These are phyloP conservation scores for Daldinia vernicosa DNA, from an alignment of 495 filamentous ascomycete species.

Conservation along the genomic window DNA sequence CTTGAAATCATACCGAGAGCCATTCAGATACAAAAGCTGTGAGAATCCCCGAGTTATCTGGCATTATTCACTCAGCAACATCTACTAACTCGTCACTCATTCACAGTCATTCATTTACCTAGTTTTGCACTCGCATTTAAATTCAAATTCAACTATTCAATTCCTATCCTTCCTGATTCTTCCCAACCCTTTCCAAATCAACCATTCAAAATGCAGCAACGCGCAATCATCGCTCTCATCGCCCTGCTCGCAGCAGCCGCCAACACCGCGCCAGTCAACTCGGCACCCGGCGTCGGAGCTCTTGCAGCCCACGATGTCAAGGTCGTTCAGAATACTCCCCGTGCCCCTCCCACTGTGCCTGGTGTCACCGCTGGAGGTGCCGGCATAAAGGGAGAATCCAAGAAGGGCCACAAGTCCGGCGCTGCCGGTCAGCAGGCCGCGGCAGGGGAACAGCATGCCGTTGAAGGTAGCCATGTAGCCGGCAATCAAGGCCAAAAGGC, in stretches of 20 bases:
- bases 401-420: background rate
- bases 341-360: background rate
- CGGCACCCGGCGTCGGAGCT: conserved; percentile 4
- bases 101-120: conserved; percentile 34
- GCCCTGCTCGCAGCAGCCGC: conserved; percentile 33
- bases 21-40: conserved; percentile 26
- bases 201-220: conserved; percentile 39
- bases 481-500: conserved; percentile 3
- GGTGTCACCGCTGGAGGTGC: background rate
- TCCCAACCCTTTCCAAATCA: background rate
- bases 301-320: conserved; percentile 7
- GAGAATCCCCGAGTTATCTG: background rate
- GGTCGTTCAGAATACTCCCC: conserved; percentile 4
- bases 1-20: background rate
- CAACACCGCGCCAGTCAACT: conserved; percentile 20
- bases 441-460: background rate
- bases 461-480: conserved; percentile 5
- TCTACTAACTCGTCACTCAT: conserved; percentile 27
- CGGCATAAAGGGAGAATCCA: background rate
- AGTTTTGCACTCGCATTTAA: background rate
- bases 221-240: conserved; percentile 27
- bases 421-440: background rate
- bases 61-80: conserved; percentile 8
- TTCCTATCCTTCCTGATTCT: background rate
- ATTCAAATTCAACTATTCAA: background rate